Percentiles rank a stretch among this genome's conserved stretches.
Conservation (phyloP, 345 rosid species). For the Pugionium dolabratum region DNA sequence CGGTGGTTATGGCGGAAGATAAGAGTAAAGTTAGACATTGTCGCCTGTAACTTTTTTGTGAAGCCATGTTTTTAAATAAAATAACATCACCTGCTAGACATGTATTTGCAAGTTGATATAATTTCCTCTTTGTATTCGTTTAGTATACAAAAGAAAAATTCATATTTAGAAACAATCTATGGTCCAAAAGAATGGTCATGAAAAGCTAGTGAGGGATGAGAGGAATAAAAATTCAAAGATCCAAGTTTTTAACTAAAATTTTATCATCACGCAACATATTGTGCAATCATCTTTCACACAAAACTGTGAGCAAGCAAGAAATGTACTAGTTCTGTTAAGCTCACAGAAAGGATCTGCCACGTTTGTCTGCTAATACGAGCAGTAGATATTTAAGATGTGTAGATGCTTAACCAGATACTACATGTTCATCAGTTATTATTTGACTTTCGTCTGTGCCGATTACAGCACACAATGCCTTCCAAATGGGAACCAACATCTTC, state of each 20-base stretch:
- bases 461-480: slow-evolving; percentile 73
- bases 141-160: neutral
- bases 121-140: slow-evolving; percentile 5
- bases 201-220: neutral
- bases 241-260: neutral
- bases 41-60: no score
- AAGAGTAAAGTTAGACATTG: no score
- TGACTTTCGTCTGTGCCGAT: slow-evolving; percentile 39
- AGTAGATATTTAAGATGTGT: neutral
- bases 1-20: no score
- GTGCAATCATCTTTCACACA: slow-evolving; percentile 4
- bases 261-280: slow-evolving; percentile 3
- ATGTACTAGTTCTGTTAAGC: slow-evolving; percentile 10
- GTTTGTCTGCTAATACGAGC: neutral
- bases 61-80: no score
- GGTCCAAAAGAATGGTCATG: slow-evolving; percentile 1
- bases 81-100: no score
- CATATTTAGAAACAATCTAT: neutral
- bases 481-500: slow-evolving; percentile 77
- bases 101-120: neutral
- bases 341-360: slow-evolving; percentile 4
- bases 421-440: slow-evolving; percentile 20
- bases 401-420: slow-evolving; percentile 1
- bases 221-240: no score
- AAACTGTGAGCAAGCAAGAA: slow-evolving; percentile 8